These are phyloP conservation scores for Pseudogymnoascus destructans DNA, from an alignment of 2,329 filamentous ascomycete genomes.

Conservation along the genomic window DNA sequence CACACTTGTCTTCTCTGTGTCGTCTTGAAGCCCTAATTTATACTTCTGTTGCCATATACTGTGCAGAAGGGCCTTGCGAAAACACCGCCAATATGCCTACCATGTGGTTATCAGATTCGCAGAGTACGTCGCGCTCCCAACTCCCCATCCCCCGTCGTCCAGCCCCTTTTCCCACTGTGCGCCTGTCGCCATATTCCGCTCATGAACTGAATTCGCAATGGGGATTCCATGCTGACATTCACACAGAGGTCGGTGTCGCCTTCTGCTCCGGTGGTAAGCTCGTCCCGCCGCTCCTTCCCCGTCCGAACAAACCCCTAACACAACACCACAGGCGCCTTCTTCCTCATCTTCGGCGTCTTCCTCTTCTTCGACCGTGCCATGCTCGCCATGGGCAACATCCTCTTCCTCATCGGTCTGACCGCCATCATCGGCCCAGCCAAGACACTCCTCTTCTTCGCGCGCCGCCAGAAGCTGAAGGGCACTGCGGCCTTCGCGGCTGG, in stretches of 20 bases:
- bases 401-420: conserved; percentile 92
- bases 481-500: conserved; percentile 78
- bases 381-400: conserved; percentile 98
- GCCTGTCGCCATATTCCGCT: conserved; percentile 15
- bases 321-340: conserved; percentile 63
- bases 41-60: background rate
- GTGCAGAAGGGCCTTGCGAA: background rate
- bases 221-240: conserved; percentile 20
- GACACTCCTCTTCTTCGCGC: conserved; percentile 86
- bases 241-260: conserved; percentile 80
- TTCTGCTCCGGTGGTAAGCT: conserved; percentile 94
- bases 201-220: background rate
- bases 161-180: conserved; percentile 13
- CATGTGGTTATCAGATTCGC: conserved; percentile 92
- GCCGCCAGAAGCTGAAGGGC: conserved; percentile 82
- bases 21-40: background rate
- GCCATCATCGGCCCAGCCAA: conserved; percentile 90
- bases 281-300: background rate
- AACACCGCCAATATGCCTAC: conserved; percentile 29
- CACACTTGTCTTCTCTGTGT: background rate
- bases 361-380: conserved; percentile 97
- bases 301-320: background rate
- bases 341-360: conserved; percentile 85
- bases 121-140: conserved; percentile 52
- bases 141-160: background rate